A percentile compares a stretch with the other conserved stretches of the same genome.
Evolutionary conservation across 2,329 filamentous ascomycete genomes (phyloP).

Genomic region (Pseudocercospora ulei): DNA sequence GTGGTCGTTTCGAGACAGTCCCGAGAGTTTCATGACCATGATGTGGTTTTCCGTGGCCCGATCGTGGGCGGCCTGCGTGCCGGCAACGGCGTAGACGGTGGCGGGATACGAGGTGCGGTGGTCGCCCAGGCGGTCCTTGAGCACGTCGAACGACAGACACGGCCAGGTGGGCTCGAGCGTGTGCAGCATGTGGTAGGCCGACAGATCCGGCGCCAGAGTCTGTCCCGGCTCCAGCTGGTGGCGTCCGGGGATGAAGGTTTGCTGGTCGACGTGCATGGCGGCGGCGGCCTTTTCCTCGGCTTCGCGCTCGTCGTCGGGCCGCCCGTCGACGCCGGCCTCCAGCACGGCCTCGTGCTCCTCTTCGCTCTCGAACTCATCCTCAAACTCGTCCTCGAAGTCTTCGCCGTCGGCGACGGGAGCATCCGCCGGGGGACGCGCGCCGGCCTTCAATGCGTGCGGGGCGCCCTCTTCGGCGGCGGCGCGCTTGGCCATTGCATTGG

Average conservation of each 20-base stretch:
- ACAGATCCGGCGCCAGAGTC: slow-evolving; percentile 78
- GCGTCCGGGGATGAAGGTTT: slow-evolving; percentile 90
- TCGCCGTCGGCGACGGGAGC: slow-evolving; percentile 46
- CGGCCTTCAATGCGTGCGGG: slow-evolving; percentile 49
- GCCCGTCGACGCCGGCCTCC: slow-evolving; percentile 85
- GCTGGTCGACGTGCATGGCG: slow-evolving; percentile 89
- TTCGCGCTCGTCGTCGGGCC: slow-evolving; percentile 84
- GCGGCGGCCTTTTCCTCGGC: slow-evolving; percentile 66
- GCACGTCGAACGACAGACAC: slow-evolving; percentile 88
- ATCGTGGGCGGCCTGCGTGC: slow-evolving; percentile 75
- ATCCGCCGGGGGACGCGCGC: slow-evolving; percentile 48
- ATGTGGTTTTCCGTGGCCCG: slow-evolving; percentile 80
- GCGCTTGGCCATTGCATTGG: slow-evolving; percentile 56
- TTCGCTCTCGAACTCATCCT: slow-evolving; percentile 80
- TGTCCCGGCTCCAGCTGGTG: slow-evolving; percentile 85
- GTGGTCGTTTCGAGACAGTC: slow-evolving; percentile 75
- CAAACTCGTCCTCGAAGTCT: slow-evolving; percentile 92
- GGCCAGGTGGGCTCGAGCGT: slow-evolving; percentile 91
- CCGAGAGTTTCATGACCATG: slow-evolving; percentile 92
- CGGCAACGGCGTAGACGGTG: slow-evolving; percentile 87
- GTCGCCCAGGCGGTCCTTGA: slow-evolving; percentile 76
- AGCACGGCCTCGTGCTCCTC: slow-evolving; percentile 81
- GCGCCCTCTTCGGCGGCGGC: slow-evolving; percentile 48
- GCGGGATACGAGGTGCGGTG: slow-evolving; percentile 87
- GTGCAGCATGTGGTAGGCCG: slow-evolving; percentile 98